Evolutionary conservation across 1,284 basidiomycete genomes (phyloP), one percentile per base, ranked within the genome.

Genomic region (Peniophora sp.): DNA sequence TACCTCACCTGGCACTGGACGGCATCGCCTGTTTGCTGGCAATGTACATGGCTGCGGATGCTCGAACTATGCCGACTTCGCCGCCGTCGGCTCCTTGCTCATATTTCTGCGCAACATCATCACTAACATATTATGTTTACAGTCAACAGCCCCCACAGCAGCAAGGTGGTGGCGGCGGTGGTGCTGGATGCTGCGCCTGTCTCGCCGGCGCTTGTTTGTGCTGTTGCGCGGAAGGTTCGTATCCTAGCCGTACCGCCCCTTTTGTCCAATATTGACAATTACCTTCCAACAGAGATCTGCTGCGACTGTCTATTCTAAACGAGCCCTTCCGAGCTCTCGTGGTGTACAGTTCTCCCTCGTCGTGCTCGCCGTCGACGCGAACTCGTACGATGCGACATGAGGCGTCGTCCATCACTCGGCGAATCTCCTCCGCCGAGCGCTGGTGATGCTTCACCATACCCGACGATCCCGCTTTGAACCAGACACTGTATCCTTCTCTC

Each of bases 221-320:
- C 65, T 90, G 87, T 67, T 87, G 84, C 58, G 79, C 80, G 12
- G 87, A 89, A 71, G 88, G 85, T 86, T 53, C 52, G 81, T 51
- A 49, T 32, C 45, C 47, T 48, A 19, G n/a, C 17, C 45, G 25
- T 34, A 22, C 32, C 14, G 19, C 3, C 17, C 32, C 50, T 22
- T 17, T 24, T 3, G 20, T 23, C 17, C 41, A 45, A 46, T 56
- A 38, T 54, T 56, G 34, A 46, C 43, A 51, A 53, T 51, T 52
- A 48, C 41, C n/a, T 44, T 34, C 50, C 17, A 47, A 47, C 66
- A 88, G 85, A 88, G 69, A 63, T 87, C 10, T 75, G 74, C 50
- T 85, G 84, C 65, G 85, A 85, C 52, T 88, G 85, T 64, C 65
- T 87, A 53, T 78, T 85, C 71, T 87, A 65, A 66, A 51, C 45